Base-by-base conservation (phyloP, 306 rosid species). In the Fragaria nilgerrensis region DNA sequence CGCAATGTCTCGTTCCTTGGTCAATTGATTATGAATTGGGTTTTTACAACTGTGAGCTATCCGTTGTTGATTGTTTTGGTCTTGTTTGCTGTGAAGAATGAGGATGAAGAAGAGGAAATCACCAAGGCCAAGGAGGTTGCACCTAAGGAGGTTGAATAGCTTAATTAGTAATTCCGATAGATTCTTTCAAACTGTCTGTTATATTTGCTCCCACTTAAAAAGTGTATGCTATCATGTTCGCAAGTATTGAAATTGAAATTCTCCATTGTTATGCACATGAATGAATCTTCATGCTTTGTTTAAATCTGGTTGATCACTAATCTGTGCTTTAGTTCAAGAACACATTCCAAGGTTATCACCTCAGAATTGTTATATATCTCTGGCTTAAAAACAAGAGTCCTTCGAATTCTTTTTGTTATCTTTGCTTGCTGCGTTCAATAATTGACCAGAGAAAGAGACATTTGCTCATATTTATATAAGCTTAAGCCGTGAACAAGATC, bases 21-120 rank as follows among this genome's bases (percentile, higher is more conserved):
- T 14, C 97, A 95, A 59, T 78, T 95, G 86, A 77, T 88, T 65
- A 84, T 85, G 75, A 95, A 92, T 65, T 91, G 92, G 94, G 82
- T 62, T 1, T 89, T 92, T 7, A 88, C 92, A 11, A 79, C 91
- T 4, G 8, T 89, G 13, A 89, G 97, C 63, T 92, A 88, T 81
- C 98, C 98, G 0, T 74, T 90, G 56, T 68, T 95, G 67, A 73
- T 77, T 7, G 72, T 86, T 85, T 81, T 95, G 48, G 88, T 90
- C 45, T 16, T 86, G 68, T 77, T 88, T 82, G 97, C 97, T 49
- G 97, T 95, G 66, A 91, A 88, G 73, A 95, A 89, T 41, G 88
- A 87, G 11, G 64, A 58, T 29, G 84, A 75, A 65, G 82, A 66
- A 56, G 87, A 82, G 20, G 76, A 78, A 56, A 73, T 71, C n/a